phyloP scores from a whole-genome alignment of 148 eudicot species.

The Vaccinium darrowii region DNA sequence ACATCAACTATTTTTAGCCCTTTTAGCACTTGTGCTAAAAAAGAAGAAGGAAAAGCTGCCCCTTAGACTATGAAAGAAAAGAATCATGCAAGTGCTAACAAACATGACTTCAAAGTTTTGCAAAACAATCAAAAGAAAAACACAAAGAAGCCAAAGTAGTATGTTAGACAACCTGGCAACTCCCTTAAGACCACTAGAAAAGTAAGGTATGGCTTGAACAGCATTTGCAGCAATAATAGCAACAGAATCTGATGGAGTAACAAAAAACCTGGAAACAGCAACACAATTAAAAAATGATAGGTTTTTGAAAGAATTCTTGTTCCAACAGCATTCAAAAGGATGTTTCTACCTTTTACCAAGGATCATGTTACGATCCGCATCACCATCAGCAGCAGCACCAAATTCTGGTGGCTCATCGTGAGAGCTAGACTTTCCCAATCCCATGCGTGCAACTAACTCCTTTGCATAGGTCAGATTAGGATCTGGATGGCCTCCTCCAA shows the following conservation, averaged over 20 bases:
- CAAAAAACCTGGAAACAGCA: slow-evolving; percentile 71
- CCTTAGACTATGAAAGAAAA: too few species aligned
- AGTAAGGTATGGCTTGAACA: slow-evolving; percentile 84
- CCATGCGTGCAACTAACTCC: slow-evolving; percentile 94
- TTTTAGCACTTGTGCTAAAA: too few species aligned
- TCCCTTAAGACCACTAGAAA: slow-evolving; percentile 89
- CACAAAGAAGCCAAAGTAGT: not conserved
- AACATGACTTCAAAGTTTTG: too few species aligned
- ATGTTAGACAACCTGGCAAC: slow-evolving; percentile 71
- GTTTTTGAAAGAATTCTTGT: not conserved
- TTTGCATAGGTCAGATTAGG: slow-evolving; percentile 98
- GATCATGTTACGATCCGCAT: slow-evolving; percentile 96
- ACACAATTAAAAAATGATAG: slow-evolving; percentile 7
- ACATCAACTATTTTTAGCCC: too few species aligned
- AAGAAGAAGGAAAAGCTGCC: too few species aligned
- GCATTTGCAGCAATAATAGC: slow-evolving; percentile 99
- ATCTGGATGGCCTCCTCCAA: slow-evolving; percentile 99
- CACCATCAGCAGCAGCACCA: slow-evolving; percentile 99
- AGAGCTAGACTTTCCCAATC: slow-evolving; percentile 66
- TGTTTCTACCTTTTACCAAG: slow-evolving; percentile 80
- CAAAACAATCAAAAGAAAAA: not conserved
- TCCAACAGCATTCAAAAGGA: not conserved
- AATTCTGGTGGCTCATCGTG: slow-evolving; percentile 82
- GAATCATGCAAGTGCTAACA: too few species aligned
- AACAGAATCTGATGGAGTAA: slow-evolving; percentile 97